Evolutionary conservation across 2,329 filamentous ascomycete genomes (phyloP).

Genomic region (Dactylonectria estremocensis): DNA sequence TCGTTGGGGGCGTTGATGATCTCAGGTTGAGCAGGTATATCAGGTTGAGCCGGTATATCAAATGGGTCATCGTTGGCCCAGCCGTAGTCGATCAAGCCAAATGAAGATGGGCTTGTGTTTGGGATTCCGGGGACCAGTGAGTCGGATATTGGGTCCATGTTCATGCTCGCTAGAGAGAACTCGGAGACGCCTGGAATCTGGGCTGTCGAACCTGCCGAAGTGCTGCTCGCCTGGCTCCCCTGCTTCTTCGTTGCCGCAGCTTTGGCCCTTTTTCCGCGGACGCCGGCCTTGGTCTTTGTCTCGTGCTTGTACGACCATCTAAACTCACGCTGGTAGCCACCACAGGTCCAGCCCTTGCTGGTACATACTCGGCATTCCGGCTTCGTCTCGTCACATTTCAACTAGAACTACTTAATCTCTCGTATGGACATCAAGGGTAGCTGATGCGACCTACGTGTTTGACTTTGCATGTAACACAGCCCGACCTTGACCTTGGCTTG

Average conservation of each 20-base stretch:
- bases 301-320: conserved; percentile 33
- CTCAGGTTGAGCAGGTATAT: background rate
- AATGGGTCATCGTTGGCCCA: conserved; percentile 12
- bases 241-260: background rate
- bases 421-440: background rate
- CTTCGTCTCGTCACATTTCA: conserved; percentile 35
- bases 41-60: conserved; percentile 1
- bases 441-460: conserved; percentile 26
- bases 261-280: conserved; percentile 14
- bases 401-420: conserved; percentile 4
- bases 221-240: conserved; percentile 7
- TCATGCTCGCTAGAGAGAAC: conserved; percentile 8
- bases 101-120: background rate
- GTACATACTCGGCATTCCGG: conserved; percentile 29
- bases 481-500: conserved; percentile 30
- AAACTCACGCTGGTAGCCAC: conserved; percentile 29
- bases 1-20: background rate
- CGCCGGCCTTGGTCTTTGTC: conserved; percentile 15
- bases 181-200: conserved; percentile 17
- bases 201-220: background rate
- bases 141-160: conserved; percentile 2
- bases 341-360: conserved; percentile 28
- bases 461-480: conserved; percentile 31
- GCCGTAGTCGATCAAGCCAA: conserved; percentile 19
- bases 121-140: conserved; percentile 5